A percentile compares a stretch with the other conserved stretches of the same genome.
phyloP scores from a whole-genome alignment of 805 yeast genomes.

The Pichia membranifaciens region DNA sequence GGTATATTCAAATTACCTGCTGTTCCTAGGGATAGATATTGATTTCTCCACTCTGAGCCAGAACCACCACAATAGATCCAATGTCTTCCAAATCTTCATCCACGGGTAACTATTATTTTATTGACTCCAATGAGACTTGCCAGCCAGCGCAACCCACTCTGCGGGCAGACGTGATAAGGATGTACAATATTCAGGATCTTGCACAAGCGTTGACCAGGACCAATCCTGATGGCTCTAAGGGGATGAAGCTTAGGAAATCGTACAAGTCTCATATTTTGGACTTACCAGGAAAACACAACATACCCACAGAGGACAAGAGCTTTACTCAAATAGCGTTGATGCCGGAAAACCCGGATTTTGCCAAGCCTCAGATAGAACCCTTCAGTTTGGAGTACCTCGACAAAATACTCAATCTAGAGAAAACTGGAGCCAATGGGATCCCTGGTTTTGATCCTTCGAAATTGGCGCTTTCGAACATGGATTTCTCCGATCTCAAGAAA shows the following conservation, averaged over 20 bases:
- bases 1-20: no score
- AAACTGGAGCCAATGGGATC: conserved; percentile 61
- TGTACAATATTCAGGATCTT: conserved; percentile 61
- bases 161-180: conserved; percentile 57
- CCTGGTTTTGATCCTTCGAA: conserved; percentile 70
- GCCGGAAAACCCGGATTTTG: conserved; percentile 35
- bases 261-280: conserved; percentile 90
- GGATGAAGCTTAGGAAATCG: conserved; percentile 88
- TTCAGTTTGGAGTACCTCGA: conserved; percentile 46
- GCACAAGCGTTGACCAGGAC: conserved; percentile 81
- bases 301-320: conserved; percentile 42
- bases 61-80: no score
- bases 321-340: conserved; percentile 35
- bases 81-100: neutral
- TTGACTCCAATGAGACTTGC: conserved; percentile 28
- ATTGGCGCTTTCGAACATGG: conserved; percentile 51
- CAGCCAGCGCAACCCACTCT: conserved; percentile 61
- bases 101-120: conserved; percentile 24
- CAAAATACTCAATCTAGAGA: conserved; percentile 53
- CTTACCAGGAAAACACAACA: conserved; percentile 70
- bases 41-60: no score
- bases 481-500: conserved; percentile 15
- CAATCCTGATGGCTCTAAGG: conserved; percentile 83
- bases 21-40: no score
- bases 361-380: conserved; percentile 36